A percentile compares a stretch with the other conserved stretches of the same genome.
Conservation (phyloP, 2,329 filamentous ascomycete genomes). For the Ophiosphaerella narmari region DNA sequence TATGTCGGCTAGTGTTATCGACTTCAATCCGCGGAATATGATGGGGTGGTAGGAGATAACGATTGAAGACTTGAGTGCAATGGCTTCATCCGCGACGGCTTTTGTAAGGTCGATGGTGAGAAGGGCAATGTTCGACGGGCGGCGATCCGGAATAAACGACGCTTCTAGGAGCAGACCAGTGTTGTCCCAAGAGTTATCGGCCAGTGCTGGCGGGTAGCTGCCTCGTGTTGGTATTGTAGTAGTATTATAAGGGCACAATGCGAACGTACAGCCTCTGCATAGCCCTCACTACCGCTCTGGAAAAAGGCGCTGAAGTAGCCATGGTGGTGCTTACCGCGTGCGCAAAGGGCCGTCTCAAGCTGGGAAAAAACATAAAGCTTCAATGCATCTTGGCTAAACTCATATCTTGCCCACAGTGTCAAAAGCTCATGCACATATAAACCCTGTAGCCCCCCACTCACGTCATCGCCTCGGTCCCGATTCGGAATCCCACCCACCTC, state of each 20-base stretch:
- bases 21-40: conserved; percentile 92
- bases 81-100: conserved; percentile 87
- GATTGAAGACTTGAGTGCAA: conserved; percentile 73
- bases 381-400: background rate
- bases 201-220: conserved; percentile 87
- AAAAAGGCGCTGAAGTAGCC: conserved; percentile 62
- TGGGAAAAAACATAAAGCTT: conserved; percentile 40
- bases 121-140: conserved; percentile 70
- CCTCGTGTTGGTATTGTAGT: conserved; percentile 6
- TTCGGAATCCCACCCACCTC: background rate
- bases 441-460: conserved; percentile 15
- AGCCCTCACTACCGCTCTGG: conserved; percentile 70
- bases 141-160: conserved; percentile 61
- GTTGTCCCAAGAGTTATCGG: conserved; percentile 93
- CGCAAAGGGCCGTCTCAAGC: conserved; percentile 37
- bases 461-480: conserved; percentile 19
- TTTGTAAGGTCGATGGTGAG: conserved; percentile 90
- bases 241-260: background rate
- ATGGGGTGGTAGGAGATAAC: conserved; percentile 95
- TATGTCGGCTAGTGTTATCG: conserved; percentile 79
- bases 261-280: conserved; percentile 76
- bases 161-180: conserved; percentile 81
- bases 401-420: conserved; percentile 4
- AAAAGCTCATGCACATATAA: background rate
- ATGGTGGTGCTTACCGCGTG: conserved; percentile 46